These are phyloP conservation scores for Aegilops speltoides DNA, from an alignment of 176 grass and related monocot species.

Conservation along the genomic window DNA sequence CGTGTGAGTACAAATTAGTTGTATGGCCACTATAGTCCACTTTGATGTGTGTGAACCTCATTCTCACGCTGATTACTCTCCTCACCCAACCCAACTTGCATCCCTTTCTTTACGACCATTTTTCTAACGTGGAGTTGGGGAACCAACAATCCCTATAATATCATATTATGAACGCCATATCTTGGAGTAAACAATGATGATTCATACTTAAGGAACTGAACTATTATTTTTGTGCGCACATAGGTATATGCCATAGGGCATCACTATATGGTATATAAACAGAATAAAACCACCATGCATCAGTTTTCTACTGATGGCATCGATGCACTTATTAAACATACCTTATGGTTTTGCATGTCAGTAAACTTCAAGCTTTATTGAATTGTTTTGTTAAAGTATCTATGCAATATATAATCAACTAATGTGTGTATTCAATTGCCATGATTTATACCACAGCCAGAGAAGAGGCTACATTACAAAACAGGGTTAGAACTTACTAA, in stretches of 20 bases:
- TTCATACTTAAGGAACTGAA: constrained; percentile 7
- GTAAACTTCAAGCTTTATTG: neutral
- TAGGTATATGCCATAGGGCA: neutral
- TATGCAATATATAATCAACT: neutral
- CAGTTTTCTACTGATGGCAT: neutral
- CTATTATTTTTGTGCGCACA: neutral
- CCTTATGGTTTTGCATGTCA: neutral
- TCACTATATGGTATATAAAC: neutral
- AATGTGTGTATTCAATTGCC: neutral
- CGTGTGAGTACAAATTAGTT: constrained; percentile 34
- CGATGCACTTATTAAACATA: neutral
- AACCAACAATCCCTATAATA: constrained; percentile 29
- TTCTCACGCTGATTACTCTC: constrained; percentile 30
- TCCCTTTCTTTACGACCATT: constrained; percentile 26
- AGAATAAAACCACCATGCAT: neutral
- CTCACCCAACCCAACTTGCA: constrained; percentile 12
- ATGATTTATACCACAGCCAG: neutral
- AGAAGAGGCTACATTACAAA: constrained; percentile 16
- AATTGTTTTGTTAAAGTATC: neutral
- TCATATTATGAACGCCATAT: constrained; percentile 20
- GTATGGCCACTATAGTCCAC: constrained; percentile 33
- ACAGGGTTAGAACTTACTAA: neutral
- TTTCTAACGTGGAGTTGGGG: constrained; percentile 32
- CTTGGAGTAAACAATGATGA: constrained; percentile 16
- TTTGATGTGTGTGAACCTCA: constrained; percentile 43